Percentiles rank a stretch among this genome's conserved stretches.
Evolutionary conservation across 2,329 filamentous ascomycete species (phyloP).

Genomic region (Coniochaeta sp.): DNA sequence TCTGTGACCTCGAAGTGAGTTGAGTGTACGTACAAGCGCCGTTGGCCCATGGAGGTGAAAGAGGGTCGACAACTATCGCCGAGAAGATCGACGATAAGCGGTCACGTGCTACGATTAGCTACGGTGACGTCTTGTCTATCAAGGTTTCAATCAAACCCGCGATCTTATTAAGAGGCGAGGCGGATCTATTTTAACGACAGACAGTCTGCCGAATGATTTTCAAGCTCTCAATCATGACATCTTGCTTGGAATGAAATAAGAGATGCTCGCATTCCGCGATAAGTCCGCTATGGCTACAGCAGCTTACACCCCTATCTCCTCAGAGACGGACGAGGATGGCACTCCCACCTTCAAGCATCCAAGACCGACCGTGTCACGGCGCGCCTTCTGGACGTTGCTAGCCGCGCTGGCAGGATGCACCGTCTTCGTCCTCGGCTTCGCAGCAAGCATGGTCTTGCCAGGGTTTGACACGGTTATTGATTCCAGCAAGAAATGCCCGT

Average conservation of each 20-base stretch:
- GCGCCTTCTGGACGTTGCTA: neutral
- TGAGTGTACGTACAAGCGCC: too few species aligned
- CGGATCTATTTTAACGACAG: neutral
- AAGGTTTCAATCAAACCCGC: neutral
- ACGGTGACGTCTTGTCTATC: slow-evolving; percentile 1
- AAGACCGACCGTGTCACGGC: neutral
- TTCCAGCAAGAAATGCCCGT: slow-evolving; percentile 15
- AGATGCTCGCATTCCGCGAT: neutral
- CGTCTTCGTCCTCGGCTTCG: neutral
- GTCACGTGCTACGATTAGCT: neutral
- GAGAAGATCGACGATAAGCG: neutral
- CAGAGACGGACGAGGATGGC: neutral
- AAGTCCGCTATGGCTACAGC: neutral
- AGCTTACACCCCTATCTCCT: neutral
- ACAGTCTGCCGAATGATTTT: neutral
- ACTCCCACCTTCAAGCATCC: neutral
- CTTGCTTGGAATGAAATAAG: neutral
- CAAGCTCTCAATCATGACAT: neutral
- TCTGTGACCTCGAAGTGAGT: too few species aligned
- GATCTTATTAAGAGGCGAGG: neutral
- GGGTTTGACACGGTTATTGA: neutral
- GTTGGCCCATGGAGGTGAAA: neutral
- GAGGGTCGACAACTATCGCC: neutral
- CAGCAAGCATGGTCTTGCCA: neutral
- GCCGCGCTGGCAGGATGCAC: neutral